Base-by-base conservation (phyloP, 345 rosid species). In the Anastatica hierochuntica region DNA sequence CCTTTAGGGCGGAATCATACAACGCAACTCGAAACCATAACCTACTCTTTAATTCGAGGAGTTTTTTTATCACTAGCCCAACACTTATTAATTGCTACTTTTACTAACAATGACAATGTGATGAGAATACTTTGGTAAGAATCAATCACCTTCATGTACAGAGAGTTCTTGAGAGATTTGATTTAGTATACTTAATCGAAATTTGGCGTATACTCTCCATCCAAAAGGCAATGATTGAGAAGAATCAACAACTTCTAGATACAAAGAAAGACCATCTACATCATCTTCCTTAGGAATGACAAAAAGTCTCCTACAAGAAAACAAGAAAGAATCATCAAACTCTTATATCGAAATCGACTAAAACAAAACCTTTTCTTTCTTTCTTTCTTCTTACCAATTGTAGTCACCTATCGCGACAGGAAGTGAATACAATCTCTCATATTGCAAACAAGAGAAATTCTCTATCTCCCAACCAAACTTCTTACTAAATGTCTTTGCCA, bases 251-350 rank as follows among this genome's bases (percentile, higher is more conserved):
- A 79, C 92, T 60, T 77, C 81, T 43, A 86, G 60, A 62, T 80
- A 86, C 76, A 85, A 60, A 7, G 92, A 81, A 71, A 77, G 54
- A 60, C 76, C 77, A 58, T 5, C 3, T 8, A 74, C 82, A 60
- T 69, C 83, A 52, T 73, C 73, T 56, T 87, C 96, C 37, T 77
- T 77, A 1, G 96, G 94, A 24, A 76, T 81, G 15, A 69, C 69
- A 15, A 77, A 74, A 59, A 83, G 56, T 60, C 83, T 66, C 96
- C 87, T 87, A 72, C 64, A 21, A 21, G 24, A 21, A 21, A 21
- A 21, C 24, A 21, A 21, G 24, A 2, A 21, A n/a, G 24, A 21
- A 5, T 21, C 24, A 21, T 21, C 24, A 21, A 21, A 21, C 3
- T n/a, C n/a, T n/a, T 5, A 21, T n/a, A n/a, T n/a, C n/a, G 2